Conservation (phyloP, 139 green algal species). For the Eudorina sp. region DNA sequence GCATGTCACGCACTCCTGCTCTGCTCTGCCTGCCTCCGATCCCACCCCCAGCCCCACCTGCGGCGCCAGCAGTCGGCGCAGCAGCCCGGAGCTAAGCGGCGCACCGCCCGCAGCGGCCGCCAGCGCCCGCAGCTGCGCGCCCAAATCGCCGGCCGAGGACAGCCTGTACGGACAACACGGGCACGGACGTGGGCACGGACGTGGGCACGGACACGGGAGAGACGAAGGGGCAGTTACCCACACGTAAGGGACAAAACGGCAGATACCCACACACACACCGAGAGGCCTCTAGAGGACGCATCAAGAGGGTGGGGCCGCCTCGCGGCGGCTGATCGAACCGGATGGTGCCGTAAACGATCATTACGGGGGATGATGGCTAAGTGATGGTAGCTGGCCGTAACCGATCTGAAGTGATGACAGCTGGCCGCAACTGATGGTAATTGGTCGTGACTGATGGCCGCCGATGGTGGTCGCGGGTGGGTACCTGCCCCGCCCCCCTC, state of each 20-base stretch:
- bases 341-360: too few species aligned
- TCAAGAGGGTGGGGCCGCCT: neutral
- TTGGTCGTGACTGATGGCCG: neutral
- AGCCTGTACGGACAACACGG: too few species aligned
- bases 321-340: neutral
- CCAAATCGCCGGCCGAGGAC: neutral
- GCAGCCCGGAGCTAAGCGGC: slow-evolving; percentile 8
- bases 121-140: neutral
- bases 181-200: too few species aligned
- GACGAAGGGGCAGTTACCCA: neutral
- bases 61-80: slow-evolving; percentile 39
- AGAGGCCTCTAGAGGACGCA: neutral
- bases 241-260: neutral
- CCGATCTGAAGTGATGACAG: neutral
- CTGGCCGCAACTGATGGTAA: neutral
- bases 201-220: neutral
- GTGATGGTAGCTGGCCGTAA: too few species aligned
- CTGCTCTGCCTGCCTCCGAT: neutral
- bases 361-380: too few species aligned
- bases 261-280: neutral
- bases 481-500: neutral
- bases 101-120: neutral
- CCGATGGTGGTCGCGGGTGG: neutral
- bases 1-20: neutral
- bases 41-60: slow-evolving; percentile 3